Percentiles rank a stretch among this genome's conserved stretches.
These are phyloP conservation scores for Peronospora belbahrii DNA, from an alignment of 352 stramenopile species.

Conservation along the genomic window DNA sequence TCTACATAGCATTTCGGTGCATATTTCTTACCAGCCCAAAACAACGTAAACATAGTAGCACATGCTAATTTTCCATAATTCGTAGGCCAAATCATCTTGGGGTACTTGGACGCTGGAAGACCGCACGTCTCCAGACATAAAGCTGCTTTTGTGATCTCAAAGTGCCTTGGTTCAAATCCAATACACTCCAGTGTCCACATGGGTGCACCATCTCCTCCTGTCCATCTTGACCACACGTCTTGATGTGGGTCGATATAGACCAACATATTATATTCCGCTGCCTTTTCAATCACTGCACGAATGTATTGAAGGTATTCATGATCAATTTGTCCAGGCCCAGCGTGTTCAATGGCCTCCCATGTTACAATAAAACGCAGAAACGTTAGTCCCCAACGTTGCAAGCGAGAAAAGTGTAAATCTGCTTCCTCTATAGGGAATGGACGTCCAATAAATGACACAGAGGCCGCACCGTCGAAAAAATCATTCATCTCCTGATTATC, in stretches of 20 bases:
- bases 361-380: conserved; percentile 82
- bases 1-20: conserved; percentile 65
- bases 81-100: conserved; percentile 90
- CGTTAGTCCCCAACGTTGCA: conserved; percentile 78
- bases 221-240: conserved; percentile 89
- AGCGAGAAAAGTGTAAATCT: conserved; percentile 59
- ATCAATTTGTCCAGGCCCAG: conserved; percentile 75
- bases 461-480: conserved; percentile 46
- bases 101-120: conserved; percentile 33
- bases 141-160: conserved; percentile 66
- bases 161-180: conserved; percentile 68
- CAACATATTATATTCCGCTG: conserved; percentile 51
- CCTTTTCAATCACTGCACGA: conserved; percentile 45
- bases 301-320: conserved; percentile 78
- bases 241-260: conserved; percentile 89
- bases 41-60: conserved; percentile 90
- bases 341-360: conserved; percentile 89
- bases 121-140: conserved; percentile 63
- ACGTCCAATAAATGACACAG: conserved; percentile 62
- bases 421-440: conserved; percentile 83
- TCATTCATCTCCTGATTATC: conserved; percentile 15
- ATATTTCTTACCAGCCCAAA: conserved; percentile 69
- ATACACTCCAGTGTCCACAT: conserved; percentile 84
- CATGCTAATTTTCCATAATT: conserved; percentile 88
- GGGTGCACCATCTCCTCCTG: conserved; percentile 82